A percentile compares a stretch with the other conserved stretches of the same genome.
These are phyloP conservation scores for Pseudonitzschia multistriata DNA, from an alignment of 108 stramenopile genomes.

Conservation along the genomic window DNA sequence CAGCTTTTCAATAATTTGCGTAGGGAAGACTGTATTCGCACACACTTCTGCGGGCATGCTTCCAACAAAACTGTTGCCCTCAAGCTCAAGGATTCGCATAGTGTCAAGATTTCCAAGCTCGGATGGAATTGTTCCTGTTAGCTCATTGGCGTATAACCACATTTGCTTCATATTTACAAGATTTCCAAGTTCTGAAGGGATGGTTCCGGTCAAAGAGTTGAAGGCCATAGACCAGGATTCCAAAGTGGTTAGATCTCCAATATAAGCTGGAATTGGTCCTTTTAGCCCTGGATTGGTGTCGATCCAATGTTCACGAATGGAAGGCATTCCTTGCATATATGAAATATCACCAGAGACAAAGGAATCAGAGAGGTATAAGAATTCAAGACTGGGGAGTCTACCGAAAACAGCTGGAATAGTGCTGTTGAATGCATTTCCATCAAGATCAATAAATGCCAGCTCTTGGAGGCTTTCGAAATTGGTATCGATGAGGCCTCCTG, in stretches of 20 bases:
- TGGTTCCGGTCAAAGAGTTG: conserved; percentile 16
- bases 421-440: conserved; percentile 35
- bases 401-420: conserved; percentile 34
- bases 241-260: conserved; percentile 12
- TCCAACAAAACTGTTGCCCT: conserved; percentile 30
- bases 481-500: conserved; percentile 23
- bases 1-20: conserved; percentile 3
- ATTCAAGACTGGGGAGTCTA: conserved; percentile 27
- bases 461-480: conserved; percentile 22
- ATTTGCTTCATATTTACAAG: conserved; percentile 12
- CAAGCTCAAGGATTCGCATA: conserved; percentile 27
- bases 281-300: conserved; percentile 19
- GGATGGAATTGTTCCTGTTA: conserved; percentile 32
- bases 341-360: conserved; percentile 36
- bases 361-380: conserved; percentile 34
- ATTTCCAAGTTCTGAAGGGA: neutral
- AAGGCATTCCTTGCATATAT: conserved; percentile 30
- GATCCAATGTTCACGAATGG: conserved; percentile 24
- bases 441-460: conserved; percentile 30
- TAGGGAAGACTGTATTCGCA: conserved; percentile 11
- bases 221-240: conserved; percentile 23
- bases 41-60: conserved; percentile 34
- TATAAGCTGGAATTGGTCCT: conserved; percentile 9
- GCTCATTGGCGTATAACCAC: conserved; percentile 30
- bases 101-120: conserved; percentile 13